Percentiles rank a stretch among this genome's conserved stretches.
Conservation (phyloP, 2,329 filamentous ascomycete species). For the Fusarium citri region DNA sequence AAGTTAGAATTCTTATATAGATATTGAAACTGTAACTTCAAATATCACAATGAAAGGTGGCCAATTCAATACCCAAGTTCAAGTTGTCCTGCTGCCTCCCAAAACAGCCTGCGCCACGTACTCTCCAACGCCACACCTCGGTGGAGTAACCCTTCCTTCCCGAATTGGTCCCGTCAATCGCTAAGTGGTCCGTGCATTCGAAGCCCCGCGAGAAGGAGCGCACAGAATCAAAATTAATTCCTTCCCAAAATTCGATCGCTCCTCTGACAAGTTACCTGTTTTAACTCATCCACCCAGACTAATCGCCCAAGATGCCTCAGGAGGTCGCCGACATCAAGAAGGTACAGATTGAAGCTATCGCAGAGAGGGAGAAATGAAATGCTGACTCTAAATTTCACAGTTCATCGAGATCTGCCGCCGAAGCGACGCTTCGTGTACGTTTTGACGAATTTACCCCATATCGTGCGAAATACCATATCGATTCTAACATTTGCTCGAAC, state of each 20-base stretch:
- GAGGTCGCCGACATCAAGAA: conserved; percentile 99
- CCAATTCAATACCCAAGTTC: conserved; percentile 22
- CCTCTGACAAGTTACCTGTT: conserved; percentile 44
- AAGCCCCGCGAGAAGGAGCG: conserved; percentile 47
- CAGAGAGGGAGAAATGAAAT: conserved; percentile 10
- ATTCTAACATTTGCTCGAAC: conserved; percentile 47
- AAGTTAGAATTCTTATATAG: neutral
- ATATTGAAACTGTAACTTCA: neutral
- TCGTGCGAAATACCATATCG: conserved; percentile 25
- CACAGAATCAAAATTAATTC: conserved; percentile 49
- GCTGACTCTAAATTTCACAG: conserved; percentile 64
- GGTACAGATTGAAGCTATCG: conserved; percentile 56
- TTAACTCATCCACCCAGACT: conserved; percentile 45
- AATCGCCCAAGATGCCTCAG: conserved; percentile 89
- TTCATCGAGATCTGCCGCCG: conserved; percentile 99
- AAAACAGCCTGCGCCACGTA: conserved; percentile 33
- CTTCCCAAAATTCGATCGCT: conserved; percentile 46
- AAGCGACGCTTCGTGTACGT: conserved; percentile 99
- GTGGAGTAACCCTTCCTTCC: conserved; percentile 40
- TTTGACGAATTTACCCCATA: conserved; percentile 31
- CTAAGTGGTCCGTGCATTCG: conserved; percentile 43
- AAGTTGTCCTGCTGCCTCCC: conserved; percentile 10
- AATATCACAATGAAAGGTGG: conserved; percentile 39
- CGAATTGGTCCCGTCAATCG: conserved; percentile 13
- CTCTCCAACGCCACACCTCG: conserved; percentile 26